Percentiles rank a stretch among this genome's conserved stretches.
phyloP scores from a whole-genome alignment of 306 rosid species.

The Spatholobus suberectus region DNA sequence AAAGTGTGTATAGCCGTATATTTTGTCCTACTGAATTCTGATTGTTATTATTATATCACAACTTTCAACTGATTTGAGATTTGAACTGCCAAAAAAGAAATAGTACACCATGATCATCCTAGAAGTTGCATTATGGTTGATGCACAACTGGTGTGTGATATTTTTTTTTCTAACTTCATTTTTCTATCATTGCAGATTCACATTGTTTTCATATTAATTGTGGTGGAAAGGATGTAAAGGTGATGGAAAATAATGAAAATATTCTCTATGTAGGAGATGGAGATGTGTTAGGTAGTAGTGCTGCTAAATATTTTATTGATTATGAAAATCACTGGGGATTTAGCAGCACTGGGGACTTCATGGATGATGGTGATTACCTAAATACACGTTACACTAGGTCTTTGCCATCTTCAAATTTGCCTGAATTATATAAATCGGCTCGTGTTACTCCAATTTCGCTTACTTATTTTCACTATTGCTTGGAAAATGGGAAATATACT shows the following conservation, averaged over 20 bases:
- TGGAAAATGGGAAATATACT: conserved; percentile 69
- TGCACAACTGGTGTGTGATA: conserved; percentile 13
- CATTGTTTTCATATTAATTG: conserved; percentile 72
- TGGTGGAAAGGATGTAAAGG: conserved; percentile 59
- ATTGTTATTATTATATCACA: background rate
- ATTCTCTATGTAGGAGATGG: conserved; percentile 53
- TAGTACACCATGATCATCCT: conserved; percentile 4
- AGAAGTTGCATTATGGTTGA: conserved; percentile 17
- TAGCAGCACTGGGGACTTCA: conserved; percentile 62
- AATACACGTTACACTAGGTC: conserved; percentile 45
- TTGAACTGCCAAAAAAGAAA: background rate
- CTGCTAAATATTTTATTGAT: conserved; percentile 51
- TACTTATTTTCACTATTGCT: conserved; percentile 66
- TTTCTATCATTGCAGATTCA: conserved; percentile 62
- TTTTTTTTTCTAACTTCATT: conserved; percentile 16
- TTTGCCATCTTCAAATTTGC: conserved; percentile 34
- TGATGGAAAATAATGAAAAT: conserved; percentile 42
- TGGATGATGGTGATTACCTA: conserved; percentile 44
- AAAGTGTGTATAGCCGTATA: background rate
- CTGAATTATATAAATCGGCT: conserved; percentile 56
- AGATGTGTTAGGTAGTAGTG: conserved; percentile 51
- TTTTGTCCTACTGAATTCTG: background rate
- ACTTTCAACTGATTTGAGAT: background rate
- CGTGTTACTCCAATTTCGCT: conserved; percentile 62
- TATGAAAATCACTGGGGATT: conserved; percentile 51